These are phyloP conservation scores for Helotiales sp. DNA, from an alignment of 2,329 filamentous ascomycete species.

Conservation along the genomic window DNA sequence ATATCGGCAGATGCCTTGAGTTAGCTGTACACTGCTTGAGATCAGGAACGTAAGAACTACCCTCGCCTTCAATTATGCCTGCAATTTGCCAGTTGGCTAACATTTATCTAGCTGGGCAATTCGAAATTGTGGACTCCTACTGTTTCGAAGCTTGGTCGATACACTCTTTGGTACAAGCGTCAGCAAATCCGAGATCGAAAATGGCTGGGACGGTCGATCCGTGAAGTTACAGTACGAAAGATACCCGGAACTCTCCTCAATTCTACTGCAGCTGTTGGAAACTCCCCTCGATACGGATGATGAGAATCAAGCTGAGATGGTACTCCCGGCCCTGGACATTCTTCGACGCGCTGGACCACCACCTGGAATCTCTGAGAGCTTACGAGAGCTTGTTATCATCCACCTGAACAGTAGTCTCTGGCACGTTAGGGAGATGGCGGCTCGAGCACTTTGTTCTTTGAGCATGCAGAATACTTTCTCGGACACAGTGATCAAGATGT, in stretches of 20 bases:
- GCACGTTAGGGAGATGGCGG: conserved; percentile 81
- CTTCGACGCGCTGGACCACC: conserved; percentile 71
- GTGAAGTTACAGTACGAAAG: conserved; percentile 69
- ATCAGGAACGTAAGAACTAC: conserved; percentile 66
- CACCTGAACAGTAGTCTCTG: conserved; percentile 71
- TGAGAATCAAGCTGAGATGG: conserved; percentile 60
- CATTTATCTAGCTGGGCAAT: conserved; percentile 73
- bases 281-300: conserved; percentile 18
- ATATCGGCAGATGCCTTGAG: conserved; percentile 71
- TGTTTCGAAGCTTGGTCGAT: conserved; percentile 84
- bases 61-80: neutral
- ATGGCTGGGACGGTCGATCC: conserved; percentile 63
- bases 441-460: conserved; percentile 68
- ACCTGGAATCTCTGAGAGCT: conserved; percentile 50
- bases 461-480: conserved; percentile 54
- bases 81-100: conserved; percentile 7
- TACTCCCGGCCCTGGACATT: conserved; percentile 83
- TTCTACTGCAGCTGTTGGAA: conserved; percentile 59
- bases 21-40: conserved; percentile 80
- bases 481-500: conserved; percentile 35
- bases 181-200: conserved; percentile 62
- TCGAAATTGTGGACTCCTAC: conserved; percentile 86
- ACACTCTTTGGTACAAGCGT: conserved; percentile 74
- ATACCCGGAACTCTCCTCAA: conserved; percentile 62
- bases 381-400: conserved; percentile 57